Conservation (phyloP, 331 rosid genomes). For the Cydonia oblonga region DNA sequence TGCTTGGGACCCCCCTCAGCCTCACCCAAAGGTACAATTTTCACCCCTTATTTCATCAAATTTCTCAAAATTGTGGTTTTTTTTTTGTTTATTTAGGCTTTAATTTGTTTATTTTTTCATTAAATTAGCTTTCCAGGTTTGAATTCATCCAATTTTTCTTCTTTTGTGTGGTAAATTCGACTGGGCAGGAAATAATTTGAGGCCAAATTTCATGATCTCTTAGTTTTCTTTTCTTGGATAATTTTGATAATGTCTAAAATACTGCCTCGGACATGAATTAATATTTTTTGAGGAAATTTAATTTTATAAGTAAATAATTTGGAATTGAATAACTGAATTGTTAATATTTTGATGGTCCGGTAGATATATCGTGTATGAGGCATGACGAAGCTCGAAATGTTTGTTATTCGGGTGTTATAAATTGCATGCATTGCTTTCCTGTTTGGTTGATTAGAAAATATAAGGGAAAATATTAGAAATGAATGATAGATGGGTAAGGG, state of each 20-base stretch:
- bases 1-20: slow-evolving; percentile 44
- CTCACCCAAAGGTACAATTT: slow-evolving; percentile 37
- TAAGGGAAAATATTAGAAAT: not conserved
- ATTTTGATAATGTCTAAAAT: not conserved
- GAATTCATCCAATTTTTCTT: not conserved
- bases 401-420: not conserved
- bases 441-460: slow-evolving; percentile 15
- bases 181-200: not conserved
- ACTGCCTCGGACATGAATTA: not conserved
- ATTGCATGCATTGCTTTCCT: slow-evolving; percentile 7
- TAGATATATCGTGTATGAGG: not conserved
- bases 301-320: not conserved
- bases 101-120: not conserved
- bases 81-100: not conserved
- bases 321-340: not conserved
- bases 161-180: not conserved
- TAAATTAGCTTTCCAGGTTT: not conserved
- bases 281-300: not conserved
- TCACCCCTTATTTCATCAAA: not conserved
- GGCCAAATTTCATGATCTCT: not conserved
- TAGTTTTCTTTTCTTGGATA: not conserved
- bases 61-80: not conserved
- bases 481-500: slow-evolving; percentile 13
- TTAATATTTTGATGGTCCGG: not conserved
- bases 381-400: not conserved